phyloP scores from a whole-genome alignment of 2,329 filamentous ascomycete species.

The Leptographium wingfieldii region DNA sequence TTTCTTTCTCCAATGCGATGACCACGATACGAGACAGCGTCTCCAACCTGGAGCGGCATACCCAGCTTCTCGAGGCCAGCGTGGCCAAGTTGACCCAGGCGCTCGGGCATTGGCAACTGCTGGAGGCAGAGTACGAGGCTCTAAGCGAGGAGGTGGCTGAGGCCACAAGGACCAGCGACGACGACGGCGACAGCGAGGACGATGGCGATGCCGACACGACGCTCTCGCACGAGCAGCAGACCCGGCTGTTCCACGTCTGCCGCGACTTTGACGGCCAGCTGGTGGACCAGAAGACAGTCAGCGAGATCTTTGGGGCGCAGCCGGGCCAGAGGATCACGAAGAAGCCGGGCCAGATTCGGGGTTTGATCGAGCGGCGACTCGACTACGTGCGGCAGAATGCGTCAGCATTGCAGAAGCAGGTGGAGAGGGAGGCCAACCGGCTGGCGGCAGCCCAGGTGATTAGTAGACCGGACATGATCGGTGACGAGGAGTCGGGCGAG shows the following conservation, averaged over 20 bases:
- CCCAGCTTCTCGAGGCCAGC: constrained; percentile 62
- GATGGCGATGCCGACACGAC: neutral
- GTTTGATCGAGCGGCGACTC: constrained; percentile 59
- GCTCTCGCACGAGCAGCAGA: constrained; percentile 23
- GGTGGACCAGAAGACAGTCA: constrained; percentile 43
- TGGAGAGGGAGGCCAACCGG: constrained; percentile 56
- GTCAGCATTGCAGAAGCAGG: constrained; percentile 57
- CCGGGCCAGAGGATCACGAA: constrained; percentile 25
- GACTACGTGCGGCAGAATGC: constrained; percentile 86
- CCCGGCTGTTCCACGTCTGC: constrained; percentile 46
- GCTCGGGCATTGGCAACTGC: constrained; percentile 77
- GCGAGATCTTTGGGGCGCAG: constrained; percentile 32
- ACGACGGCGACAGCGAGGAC: neutral
- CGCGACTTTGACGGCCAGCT: constrained; percentile 49
- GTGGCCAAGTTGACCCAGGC: constrained; percentile 61
- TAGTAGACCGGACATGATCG: constrained; percentile 38
- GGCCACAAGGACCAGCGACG: neutral
- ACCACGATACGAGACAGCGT: constrained; percentile 36
- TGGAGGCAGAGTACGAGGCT: constrained; percentile 84
- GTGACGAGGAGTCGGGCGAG: constrained; percentile 48
- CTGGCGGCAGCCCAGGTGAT: constrained; percentile 49
- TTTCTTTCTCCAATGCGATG: constrained; percentile 19
- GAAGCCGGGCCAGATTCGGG: constrained; percentile 49
- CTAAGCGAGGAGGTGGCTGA: constrained; percentile 65
- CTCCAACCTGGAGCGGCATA: constrained; percentile 60